Evolutionary conservation across 768 basidiomycete genomes (phyloP), one percentile per base, ranked within the genome.

Genomic region (Phanerochaete carnosa): DNA sequence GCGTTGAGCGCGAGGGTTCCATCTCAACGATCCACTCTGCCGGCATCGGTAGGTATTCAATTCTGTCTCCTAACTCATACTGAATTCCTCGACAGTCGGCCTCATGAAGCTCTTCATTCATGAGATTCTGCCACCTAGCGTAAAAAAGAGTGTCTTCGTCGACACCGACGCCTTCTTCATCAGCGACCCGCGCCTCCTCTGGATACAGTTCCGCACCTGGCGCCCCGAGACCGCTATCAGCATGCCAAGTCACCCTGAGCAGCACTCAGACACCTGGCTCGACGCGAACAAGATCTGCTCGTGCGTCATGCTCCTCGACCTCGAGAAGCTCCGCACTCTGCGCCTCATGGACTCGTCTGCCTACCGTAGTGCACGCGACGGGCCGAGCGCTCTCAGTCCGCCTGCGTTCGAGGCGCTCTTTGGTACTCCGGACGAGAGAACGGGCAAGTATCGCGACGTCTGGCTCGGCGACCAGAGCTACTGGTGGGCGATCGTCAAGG

Each of bases 21-120:
- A 76, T 83, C 45, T 64, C 66, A 29, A 76, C 79, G 4, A 79
- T 79, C 55, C 81, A 83, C 63, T 75, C 78, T 28, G 78, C 81
- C 55, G 81, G 81, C 37, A 67, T 76, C 54, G 75, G 80, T 83
- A 63, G 64, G 81, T 80, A 1, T 3, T 58, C 28, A 11, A 33
- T 19, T 22, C 28, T 13, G 4, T 7, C 29, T n/a, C 29, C 51
- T 8, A 7, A 5, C 13, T 26, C 12, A 25, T 35, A 52, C 49
- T 53, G 35, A 25, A 5, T 28, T 25, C 45, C 43, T 7, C n/a
- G 6, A 2, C 54, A 82, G 80, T 78, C 54, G 81, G 81, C 1
- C 74, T 82, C 45, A 80, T 82, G 78, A 82, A 83, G 64, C 71
- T 83, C 22, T 81, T 83, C 68, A 73, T 82, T 46, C 81, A 82